Conservation (phyloP, 73 alveolate genomes). For the Tetrahymena malaccensis region DNA sequence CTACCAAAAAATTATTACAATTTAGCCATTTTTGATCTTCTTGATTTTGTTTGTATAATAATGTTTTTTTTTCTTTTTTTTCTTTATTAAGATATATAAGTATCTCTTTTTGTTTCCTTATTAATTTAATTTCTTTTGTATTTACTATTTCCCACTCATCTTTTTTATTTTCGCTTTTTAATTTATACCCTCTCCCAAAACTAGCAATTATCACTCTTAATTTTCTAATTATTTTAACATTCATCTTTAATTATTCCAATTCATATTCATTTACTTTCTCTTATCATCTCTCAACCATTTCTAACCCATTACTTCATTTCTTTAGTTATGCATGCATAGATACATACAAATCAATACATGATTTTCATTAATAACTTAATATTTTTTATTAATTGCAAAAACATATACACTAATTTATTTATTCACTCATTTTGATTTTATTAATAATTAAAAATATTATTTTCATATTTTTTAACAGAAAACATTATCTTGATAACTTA, state of each 20-base stretch:
- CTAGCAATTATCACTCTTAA: background rate
- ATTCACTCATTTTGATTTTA: background rate
- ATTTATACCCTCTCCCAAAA: background rate
- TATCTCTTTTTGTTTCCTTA: slow-evolving; percentile 2
- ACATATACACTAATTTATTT: background rate
- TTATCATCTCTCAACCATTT: background rate
- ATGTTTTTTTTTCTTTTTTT: background rate
- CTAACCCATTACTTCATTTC: background rate
- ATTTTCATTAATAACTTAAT: background rate
- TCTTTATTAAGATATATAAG: background rate
- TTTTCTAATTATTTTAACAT: background rate
- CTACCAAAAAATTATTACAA: slow-evolving; percentile 5
- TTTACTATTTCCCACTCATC: background rate
- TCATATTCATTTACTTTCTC: background rate
- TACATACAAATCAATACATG: background rate
- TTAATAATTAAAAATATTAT: too few species aligned
- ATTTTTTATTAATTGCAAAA: background rate
- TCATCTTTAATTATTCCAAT: background rate
- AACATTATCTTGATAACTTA: too few species aligned
- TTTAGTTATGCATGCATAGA: too few species aligned
- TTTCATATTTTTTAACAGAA: background rate
- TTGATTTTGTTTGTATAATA: background rate
- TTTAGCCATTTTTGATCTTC: slow-evolving; percentile 33
- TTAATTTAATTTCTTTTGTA: slow-evolving; percentile 7
- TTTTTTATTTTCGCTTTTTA: background rate